A percentile compares a stretch with the other conserved stretches of the same genome.
Evolutionary conservation across 192 early-diverging fungal species (phyloP).

Genomic region (Podila epigama): DNA sequence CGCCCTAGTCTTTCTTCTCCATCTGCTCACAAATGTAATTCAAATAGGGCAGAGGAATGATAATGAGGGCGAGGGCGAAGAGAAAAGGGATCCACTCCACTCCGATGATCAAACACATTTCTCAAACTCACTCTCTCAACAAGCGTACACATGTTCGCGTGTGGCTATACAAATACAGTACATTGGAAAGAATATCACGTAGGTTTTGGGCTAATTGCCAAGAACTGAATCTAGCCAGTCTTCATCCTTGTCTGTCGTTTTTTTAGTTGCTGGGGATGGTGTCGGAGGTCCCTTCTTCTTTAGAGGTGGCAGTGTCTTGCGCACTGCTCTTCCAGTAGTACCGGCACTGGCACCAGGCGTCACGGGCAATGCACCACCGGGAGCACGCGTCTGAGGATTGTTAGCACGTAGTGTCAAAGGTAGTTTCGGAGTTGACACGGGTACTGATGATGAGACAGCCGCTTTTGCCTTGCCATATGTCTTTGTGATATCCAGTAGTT

Average conservation of each 20-base stretch:
- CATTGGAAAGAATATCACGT: too few relatives aligned
- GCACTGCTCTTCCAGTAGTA: background rate
- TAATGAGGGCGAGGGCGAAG: too few relatives aligned
- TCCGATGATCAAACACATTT: too few relatives aligned
- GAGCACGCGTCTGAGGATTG: background rate
- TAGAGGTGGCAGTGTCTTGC: constrained; percentile 10
- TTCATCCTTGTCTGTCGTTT: constrained; percentile 22
- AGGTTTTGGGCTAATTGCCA: constrained; percentile 20
- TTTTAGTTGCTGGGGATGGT: background rate
- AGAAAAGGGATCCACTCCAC: too few relatives aligned
- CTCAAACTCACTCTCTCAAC: too few relatives aligned
- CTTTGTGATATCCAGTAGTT: constrained; percentile 36
- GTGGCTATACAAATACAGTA: too few relatives aligned
- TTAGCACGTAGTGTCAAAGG: background rate
- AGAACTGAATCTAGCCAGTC: constrained; percentile 46
- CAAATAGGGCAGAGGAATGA: too few relatives aligned
- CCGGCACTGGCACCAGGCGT: background rate
- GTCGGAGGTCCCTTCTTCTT: constrained; percentile 14
- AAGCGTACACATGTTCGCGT: too few relatives aligned
- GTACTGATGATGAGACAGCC: background rate
- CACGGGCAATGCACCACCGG: constrained; percentile 8
- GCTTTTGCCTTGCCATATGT: constrained; percentile 16
- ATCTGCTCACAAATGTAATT: too few relatives aligned
- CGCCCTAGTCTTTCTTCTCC: too few relatives aligned
- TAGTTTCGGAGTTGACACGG: background rate